Conservation (phyloP, 2,329 filamentous ascomycete genomes). For the Colletotrichum sansevieriae region DNA sequence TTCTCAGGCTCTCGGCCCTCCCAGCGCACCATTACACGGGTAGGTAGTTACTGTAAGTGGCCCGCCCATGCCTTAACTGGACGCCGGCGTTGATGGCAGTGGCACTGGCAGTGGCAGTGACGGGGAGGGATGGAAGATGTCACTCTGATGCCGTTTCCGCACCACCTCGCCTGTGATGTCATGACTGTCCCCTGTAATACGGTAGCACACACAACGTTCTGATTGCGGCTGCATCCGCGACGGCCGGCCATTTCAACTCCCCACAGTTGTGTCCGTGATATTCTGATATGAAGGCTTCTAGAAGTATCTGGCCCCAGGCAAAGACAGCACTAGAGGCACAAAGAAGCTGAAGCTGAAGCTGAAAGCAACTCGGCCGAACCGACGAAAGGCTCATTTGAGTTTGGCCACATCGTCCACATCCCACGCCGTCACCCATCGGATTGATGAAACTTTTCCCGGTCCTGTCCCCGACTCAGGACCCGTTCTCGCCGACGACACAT, state of each 20-base stretch:
- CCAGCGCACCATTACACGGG: background rate
- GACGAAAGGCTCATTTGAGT: background rate
- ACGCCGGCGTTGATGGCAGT: background rate
- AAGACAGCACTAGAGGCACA: background rate
- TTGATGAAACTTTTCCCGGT: constrained; percentile 23
- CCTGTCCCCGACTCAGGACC: constrained; percentile 20
- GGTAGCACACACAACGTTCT: background rate
- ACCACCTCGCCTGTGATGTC: constrained; percentile 32
- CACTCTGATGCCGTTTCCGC: constrained; percentile 38
- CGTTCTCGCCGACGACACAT: constrained; percentile 10
- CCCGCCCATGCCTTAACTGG: background rate
- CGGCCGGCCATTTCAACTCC: background rate
- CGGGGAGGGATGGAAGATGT: constrained; percentile 33
- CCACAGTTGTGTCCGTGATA: too few relatives aligned
- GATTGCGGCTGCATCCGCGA: background rate
- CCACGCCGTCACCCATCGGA: constrained; percentile 29
- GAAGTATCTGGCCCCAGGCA: background rate
- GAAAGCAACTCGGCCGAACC: constrained; percentile 20
- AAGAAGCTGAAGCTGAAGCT: constrained; percentile 1
- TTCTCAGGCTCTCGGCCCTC: background rate
- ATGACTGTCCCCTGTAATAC: constrained; percentile 24
- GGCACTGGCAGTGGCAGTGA: too few relatives aligned
- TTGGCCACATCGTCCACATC: background rate
- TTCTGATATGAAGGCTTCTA: too few relatives aligned
- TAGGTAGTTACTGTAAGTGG: background rate